A percentile compares a stretch with the other conserved stretches of the same genome.
Conservation (phyloP, 1,284 basidiomycete genomes). For the Tilletia indica region DNA sequence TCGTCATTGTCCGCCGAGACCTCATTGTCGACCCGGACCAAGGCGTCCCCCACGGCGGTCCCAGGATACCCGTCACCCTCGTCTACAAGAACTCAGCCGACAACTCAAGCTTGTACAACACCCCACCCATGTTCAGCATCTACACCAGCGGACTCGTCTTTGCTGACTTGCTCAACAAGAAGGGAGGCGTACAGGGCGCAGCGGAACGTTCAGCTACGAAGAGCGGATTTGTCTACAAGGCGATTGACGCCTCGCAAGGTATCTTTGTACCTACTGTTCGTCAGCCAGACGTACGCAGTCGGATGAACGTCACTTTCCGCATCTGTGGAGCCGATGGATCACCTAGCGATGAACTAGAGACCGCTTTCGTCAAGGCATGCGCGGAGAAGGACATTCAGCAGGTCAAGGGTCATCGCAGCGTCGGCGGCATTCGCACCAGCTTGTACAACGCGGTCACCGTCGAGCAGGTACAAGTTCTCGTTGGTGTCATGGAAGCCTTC, state of each 20-base stretch:
- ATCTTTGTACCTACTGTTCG: conserved; percentile 43
- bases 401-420: conserved; percentile 45
- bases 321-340: conserved; percentile 31
- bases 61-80: conserved; percentile 72
- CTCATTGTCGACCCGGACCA: conserved; percentile 59
- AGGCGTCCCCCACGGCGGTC: conserved; percentile 58
- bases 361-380: conserved; percentile 43
- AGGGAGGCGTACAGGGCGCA: conserved; percentile 67
- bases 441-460: conserved; percentile 93
- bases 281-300: conserved; percentile 41
- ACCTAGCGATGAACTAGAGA: conserved; percentile 45
- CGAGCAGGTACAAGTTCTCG: conserved; percentile 64
- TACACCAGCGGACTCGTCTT: conserved; percentile 89
- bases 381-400: conserved; percentile 40
- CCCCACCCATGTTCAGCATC: conserved; percentile 86
- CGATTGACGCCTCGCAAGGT: conserved; percentile 37
- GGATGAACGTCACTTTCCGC: conserved; percentile 55
- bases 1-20: conserved; percentile 88
- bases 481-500: conserved; percentile 60
- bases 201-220: conserved; percentile 38
- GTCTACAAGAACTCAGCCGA: conserved; percentile 84
- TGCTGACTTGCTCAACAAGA: conserved; percentile 62
- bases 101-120: conserved; percentile 83
- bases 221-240: conserved; percentile 39
- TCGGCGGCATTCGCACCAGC: conserved; percentile 73